Evolutionary conservation across 2,329 filamentous ascomycete genomes (phyloP), one percentile per base, ranked within the genome.

Genomic region (Aspergillus tubingensis): DNA sequence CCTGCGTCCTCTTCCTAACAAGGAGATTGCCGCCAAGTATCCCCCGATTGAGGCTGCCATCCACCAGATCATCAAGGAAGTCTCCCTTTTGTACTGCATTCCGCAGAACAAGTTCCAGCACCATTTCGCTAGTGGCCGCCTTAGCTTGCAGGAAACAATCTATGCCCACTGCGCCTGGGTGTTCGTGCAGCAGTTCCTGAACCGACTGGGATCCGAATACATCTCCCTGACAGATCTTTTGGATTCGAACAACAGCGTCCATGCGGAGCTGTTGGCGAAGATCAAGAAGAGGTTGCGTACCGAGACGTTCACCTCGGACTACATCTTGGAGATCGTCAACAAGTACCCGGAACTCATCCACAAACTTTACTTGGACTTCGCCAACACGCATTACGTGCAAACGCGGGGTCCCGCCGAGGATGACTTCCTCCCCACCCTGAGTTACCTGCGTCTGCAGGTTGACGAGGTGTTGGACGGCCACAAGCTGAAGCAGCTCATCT

Each of bases 81-180:
- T 96, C 54, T 98, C 95, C 1, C 85, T 99, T 60, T 84, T 99
- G 17, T 99, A 98, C 86, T 99, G 95, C 77, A 90, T 99, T 67
- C 95, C 95, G 13, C 94, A 96, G 77, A 99, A 96, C 84, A 95
- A 93, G 79, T 92, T 99, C 76, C 94, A 97, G 79, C 82, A 84
- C 60, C 86, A 96, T 69, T 99, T 99, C 77, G 91, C 91, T 54
- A 88, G 86, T 15, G 93, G 93, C 53, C 86, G 89, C 68, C 83
- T 99, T 65, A 97, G 93, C 73, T 83, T 99, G 54, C 95, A 99
- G 77, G 95, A 99, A 80, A 93, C 94, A 11, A 92, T 97, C 71
- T 99, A 99, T 75, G 93, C 92, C 27, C 95, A 99, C 80, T 96
- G 91, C 74, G 91, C 96, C 6, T 97, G 94, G 91, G 92, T 98